phyloP scores from a whole-genome alignment of 2,329 filamentous ascomycete species.

The Colletotrichum sp. region DNA sequence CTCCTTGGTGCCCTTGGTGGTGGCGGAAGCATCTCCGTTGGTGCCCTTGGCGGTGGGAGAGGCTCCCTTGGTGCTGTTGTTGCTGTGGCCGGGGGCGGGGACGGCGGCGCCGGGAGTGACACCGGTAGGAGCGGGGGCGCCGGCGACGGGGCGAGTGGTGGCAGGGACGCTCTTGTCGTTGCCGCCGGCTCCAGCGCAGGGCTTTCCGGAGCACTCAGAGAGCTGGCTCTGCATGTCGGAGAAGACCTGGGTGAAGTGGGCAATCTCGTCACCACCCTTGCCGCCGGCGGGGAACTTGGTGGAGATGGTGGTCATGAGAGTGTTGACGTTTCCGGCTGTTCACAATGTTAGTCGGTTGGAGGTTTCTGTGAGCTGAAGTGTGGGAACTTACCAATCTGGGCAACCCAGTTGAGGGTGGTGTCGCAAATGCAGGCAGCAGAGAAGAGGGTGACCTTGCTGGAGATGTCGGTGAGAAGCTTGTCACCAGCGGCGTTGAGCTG shows the following conservation, averaged over 20 bases:
- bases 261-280: conserved; percentile 19
- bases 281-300: conserved; percentile 21
- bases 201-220: not conserved
- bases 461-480: conserved; percentile 16
- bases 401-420: conserved; percentile 10
- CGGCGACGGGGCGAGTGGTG: not conserved
- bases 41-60: not conserved
- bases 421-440: conserved; percentile 3
- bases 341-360: not conserved
- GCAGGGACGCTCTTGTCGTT: not conserved
- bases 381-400: conserved; percentile 7
- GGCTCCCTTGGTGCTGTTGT: not conserved
- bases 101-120: not conserved
- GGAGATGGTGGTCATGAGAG: conserved; percentile 19
- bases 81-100: not conserved
- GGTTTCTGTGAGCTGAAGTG: fast-evolving
- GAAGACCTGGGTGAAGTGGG: conserved; percentile 14
- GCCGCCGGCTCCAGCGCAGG: not conserved
- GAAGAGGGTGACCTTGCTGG: not conserved
- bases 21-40: not conserved
- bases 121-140: not conserved
- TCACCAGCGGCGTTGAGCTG: conserved; percentile 18
- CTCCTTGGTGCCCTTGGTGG: not conserved
- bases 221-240: conserved; percentile 9
- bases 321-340: conserved; percentile 15